Conservation (phyloP, 768 basidiomycete genomes). For the Agrocybe praecox region DNA sequence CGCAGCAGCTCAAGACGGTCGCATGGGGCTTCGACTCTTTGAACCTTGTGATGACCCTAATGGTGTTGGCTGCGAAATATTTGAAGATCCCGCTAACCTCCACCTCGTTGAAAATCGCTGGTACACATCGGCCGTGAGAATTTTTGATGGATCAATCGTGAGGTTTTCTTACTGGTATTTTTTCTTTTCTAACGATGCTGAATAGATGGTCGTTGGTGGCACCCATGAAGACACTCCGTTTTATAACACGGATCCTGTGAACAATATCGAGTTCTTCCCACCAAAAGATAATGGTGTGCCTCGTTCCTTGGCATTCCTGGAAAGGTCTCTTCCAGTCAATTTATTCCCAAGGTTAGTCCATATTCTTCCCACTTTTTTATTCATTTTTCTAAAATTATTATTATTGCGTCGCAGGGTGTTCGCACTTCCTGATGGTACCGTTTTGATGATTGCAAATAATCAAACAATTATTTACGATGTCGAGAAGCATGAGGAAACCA, state of each 20-base stretch:
- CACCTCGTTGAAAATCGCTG: constrained; percentile 38
- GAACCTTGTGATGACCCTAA: constrained; percentile 37
- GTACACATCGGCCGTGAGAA: constrained; percentile 40
- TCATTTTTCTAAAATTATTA: background rate
- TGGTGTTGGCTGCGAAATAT: constrained; percentile 31
- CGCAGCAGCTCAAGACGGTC: constrained; percentile 29
- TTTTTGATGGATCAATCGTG: constrained; percentile 33
- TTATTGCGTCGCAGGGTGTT: constrained; percentile 23
- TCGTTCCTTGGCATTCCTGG: constrained; percentile 25
- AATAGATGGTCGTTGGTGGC: constrained; percentile 29
- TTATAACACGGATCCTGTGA: constrained; percentile 64
- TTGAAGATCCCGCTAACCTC: constrained; percentile 35
- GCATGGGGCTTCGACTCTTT: constrained; percentile 39
- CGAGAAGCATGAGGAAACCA: constrained; percentile 32
- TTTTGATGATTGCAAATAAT: constrained; percentile 43
- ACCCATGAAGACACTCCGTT: constrained; percentile 43
- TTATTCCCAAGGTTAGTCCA: constrained; percentile 27
- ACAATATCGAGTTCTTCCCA: constrained; percentile 39
- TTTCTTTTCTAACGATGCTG: background rate
- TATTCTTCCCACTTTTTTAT: constrained; percentile 7
- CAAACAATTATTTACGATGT: constrained; percentile 30
- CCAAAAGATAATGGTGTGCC: constrained; percentile 39
- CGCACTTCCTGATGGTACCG: constrained; percentile 39
- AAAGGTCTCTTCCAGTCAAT: constrained; percentile 26
- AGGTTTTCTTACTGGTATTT: constrained; percentile 24